Evolutionary conservation across 2,329 filamentous ascomycete genomes (phyloP).

Genomic region (Eutypella sp.): DNA sequence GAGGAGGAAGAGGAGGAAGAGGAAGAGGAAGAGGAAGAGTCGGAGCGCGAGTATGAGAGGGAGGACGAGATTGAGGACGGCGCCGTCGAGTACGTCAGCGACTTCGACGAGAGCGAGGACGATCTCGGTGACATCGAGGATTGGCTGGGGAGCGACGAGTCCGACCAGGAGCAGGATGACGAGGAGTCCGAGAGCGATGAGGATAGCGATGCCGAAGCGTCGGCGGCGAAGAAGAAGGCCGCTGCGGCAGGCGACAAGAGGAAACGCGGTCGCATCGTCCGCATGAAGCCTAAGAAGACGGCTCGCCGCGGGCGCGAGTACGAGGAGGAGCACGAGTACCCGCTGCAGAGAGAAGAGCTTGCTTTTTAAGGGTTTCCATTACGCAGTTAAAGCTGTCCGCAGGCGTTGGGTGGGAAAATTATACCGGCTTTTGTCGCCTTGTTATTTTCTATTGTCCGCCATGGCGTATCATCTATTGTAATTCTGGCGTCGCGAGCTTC

Average conservation of each 20-base stretch:
- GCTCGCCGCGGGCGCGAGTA: conserved; percentile 62
- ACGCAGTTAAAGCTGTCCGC: neutral
- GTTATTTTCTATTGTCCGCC: too few species aligned
- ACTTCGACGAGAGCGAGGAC: conserved; percentile 79
- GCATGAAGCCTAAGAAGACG: conserved; percentile 49
- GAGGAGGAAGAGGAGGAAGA: conserved; percentile 69
- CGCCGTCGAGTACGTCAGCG: conserved; percentile 88
- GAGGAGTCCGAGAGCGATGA: conserved; percentile 55
- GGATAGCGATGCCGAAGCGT: conserved; percentile 50
- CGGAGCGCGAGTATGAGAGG: conserved; percentile 65
- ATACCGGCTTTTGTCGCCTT: neutral
- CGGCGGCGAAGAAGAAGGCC: conserved; percentile 38
- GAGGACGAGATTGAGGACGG: conserved; percentile 56
- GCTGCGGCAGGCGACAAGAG: conserved; percentile 46
- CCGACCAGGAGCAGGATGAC: conserved; percentile 53
- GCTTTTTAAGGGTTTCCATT: conserved; percentile 20
- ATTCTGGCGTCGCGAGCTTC: too few species aligned
- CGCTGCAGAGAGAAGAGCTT: conserved; percentile 23
- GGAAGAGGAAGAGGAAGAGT: conserved; percentile 53
- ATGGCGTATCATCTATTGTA: too few species aligned
- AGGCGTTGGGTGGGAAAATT: neutral
- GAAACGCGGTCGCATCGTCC: conserved; percentile 32
- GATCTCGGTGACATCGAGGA: conserved; percentile 81
- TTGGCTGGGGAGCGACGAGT: conserved; percentile 75
- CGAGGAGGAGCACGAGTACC: conserved; percentile 69